phyloP scores from a whole-genome alignment of 177 flowering plant species.

The Tripterygium wilfordii region DNA sequence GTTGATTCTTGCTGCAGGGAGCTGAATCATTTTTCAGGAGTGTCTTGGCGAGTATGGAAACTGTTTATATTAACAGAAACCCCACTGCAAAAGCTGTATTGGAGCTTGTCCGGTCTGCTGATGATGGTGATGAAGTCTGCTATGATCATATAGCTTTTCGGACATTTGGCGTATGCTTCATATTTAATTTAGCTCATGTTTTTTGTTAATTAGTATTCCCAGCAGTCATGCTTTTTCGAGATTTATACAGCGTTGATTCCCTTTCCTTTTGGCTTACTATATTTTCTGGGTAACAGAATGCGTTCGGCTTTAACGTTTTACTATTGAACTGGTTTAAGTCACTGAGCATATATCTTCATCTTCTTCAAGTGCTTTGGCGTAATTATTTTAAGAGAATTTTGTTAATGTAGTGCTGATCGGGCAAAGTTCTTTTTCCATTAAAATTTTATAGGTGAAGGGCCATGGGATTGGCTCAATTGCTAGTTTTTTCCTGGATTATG shows the following conservation, averaged over 20 bases:
- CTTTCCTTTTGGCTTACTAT: too few relatives aligned
- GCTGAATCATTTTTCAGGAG: slow-evolving; percentile 72
- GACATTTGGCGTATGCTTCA: slow-evolving; percentile 68
- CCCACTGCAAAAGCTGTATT: slow-evolving; percentile 77
- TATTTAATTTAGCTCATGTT: background rate
- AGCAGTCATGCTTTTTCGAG: background rate
- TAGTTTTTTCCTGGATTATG: slow-evolving; percentile 68
- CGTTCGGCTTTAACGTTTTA: too few relatives aligned
- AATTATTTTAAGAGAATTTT: background rate
- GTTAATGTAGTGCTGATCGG: background rate
- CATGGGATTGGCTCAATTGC: slow-evolving; percentile 89
- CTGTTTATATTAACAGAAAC: slow-evolving; percentile 68
- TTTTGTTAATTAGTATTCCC: background rate
- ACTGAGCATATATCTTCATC: too few relatives aligned
- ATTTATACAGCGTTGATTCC: background rate
- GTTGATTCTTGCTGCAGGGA: too few relatives aligned
- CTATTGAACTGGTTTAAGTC: too few relatives aligned
- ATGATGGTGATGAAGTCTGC: slow-evolving; percentile 48
- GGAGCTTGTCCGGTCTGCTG: slow-evolving; percentile 66
- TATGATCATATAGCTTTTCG: slow-evolving; percentile 92
- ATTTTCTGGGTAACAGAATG: too few relatives aligned
- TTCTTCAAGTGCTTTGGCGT: background rate
- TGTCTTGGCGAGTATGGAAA: slow-evolving; percentile 60
- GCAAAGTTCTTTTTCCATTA: slow-evolving; percentile 1
- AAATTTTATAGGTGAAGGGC: slow-evolving; percentile 57